These are phyloP conservation scores for Linnemannia elongata DNA, from an alignment of 192 early-diverging fungal genomes.

Conservation along the genomic window DNA sequence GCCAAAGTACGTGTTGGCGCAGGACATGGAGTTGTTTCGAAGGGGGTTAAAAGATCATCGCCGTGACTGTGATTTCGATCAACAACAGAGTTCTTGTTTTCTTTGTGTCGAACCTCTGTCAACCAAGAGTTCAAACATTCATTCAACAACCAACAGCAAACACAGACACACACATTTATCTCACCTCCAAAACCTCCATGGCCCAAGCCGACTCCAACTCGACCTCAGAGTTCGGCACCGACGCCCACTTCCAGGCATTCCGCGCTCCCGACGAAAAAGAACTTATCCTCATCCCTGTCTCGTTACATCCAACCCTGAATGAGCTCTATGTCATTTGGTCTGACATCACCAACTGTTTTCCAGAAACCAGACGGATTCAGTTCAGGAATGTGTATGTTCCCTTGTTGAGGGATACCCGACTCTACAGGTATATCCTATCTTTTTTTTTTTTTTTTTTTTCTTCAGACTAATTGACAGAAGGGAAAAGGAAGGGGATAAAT, in stretches of 20 bases:
- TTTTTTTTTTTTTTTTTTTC: background rate
- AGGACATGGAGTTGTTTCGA: too few species aligned
- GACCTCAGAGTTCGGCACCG: background rate
- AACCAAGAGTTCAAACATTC: too few species aligned
- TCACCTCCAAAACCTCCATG: too few species aligned
- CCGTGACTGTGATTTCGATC: too few species aligned
- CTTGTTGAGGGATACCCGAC: background rate
- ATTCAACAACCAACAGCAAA: too few species aligned
- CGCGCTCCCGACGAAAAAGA: background rate
- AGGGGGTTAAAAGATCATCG: too few species aligned
- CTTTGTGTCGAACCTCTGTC: too few species aligned
- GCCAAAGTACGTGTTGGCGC: too few species aligned
- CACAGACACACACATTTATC: too few species aligned
- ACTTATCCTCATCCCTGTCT: background rate
- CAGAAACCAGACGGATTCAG: background rate
- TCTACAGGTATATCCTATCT: background rate
- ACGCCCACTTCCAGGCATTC: background rate
- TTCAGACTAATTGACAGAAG: background rate
- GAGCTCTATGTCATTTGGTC: background rate
- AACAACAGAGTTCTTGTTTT: too few species aligned
- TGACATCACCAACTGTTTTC: background rate
- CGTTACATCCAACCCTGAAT: background rate
- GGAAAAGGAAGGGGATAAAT: background rate
- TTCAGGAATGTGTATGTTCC: background rate
- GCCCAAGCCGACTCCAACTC: too few species aligned